A percentile compares a stretch with the other conserved stretches of the same genome.
These are phyloP conservation scores for Rhodotorula sp. DNA, from an alignment of 1,284 basidiomycete species.

Conservation along the genomic window DNA sequence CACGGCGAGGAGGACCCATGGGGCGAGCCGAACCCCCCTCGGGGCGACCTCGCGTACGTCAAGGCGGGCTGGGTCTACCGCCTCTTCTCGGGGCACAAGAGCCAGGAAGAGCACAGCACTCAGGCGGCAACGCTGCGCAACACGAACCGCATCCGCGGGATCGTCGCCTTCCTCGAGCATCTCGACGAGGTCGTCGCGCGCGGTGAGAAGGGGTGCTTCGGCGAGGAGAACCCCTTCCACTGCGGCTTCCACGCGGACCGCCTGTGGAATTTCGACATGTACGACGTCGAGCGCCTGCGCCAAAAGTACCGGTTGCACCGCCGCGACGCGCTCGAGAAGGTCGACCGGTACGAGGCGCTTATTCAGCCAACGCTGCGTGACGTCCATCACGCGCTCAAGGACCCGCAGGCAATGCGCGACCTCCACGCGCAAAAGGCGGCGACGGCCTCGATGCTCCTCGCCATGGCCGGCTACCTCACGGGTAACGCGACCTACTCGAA, in stretches of 20 bases:
- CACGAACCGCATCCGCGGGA: slow-evolving; percentile 48
- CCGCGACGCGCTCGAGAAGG: slow-evolving; percentile 29
- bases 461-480: slow-evolving; percentile 44
- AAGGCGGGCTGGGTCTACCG: slow-evolving; percentile 50
- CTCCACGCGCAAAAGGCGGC: slow-evolving; percentile 32
- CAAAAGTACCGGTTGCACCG: slow-evolving; percentile 33
- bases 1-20: slow-evolving; percentile 23
- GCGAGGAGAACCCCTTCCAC: slow-evolving; percentile 17
- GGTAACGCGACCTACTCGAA: slow-evolving; percentile 34
- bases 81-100: slow-evolving; percentile 47
- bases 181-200: slow-evolving; percentile 46
- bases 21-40: slow-evolving; percentile 17
- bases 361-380: slow-evolving; percentile 12
- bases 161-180: slow-evolving; percentile 47
- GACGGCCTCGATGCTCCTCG: slow-evolving; percentile 36
- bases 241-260: slow-evolving; percentile 45
- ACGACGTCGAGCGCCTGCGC: slow-evolving; percentile 40
- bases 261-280: slow-evolving; percentile 44
- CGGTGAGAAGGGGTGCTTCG: slow-evolving; percentile 36
- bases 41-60: slow-evolving; percentile 41
- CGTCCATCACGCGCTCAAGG: slow-evolving; percentile 13
- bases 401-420: slow-evolving; percentile 4
- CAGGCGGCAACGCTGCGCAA: slow-evolving; percentile 46
- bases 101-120: slow-evolving; percentile 44
- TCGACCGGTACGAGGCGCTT: slow-evolving; percentile 32